These are phyloP conservation scores for Solanum gandarillasii DNA, from an alignment of 257 asterid genomes.

Conservation along the genomic window DNA sequence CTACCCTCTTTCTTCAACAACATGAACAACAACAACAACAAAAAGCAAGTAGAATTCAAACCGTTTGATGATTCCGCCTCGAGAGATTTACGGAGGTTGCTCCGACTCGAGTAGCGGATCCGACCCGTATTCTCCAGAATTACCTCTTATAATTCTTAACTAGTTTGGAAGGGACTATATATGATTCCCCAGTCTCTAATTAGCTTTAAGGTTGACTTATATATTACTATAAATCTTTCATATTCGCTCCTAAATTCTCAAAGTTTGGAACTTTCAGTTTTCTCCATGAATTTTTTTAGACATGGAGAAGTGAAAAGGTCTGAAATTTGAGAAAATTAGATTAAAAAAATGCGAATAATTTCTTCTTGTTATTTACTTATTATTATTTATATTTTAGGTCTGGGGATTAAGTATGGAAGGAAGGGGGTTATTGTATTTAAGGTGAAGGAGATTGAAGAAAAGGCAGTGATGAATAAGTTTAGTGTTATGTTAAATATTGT, in stretches of 20 bases:
- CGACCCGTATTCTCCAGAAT: neutral
- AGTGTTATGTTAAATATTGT: neutral
- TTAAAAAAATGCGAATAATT: neutral
- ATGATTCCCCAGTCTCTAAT: neutral
- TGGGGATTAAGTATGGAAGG: neutral
- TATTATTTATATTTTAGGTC: neutral
- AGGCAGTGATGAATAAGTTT: neutral
- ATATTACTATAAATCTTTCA: neutral
- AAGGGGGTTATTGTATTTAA: neutral
- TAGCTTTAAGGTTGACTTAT: neutral
- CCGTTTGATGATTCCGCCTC: constrained; percentile 43
- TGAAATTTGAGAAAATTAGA: constrained; percentile 4
- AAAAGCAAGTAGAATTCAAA: constrained; percentile 1
- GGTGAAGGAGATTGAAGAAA: neutral
- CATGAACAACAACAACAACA: constrained; percentile 20
- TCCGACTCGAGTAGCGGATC: constrained; percentile 16
- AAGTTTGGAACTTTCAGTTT: neutral
- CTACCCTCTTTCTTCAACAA: constrained; percentile 48
- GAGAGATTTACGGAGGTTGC: constrained; percentile 32
- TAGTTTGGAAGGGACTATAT: neutral
- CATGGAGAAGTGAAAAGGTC: constrained; percentile 6
- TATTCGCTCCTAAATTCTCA: neutral
- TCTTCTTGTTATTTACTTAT: neutral
- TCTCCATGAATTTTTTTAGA: constrained; percentile 15
- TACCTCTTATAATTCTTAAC: neutral